Evolutionary conservation across 257 asterid genomes (phyloP), one percentile per base, ranked within the genome.

Genomic region (Gardenia jasminoides): DNA sequence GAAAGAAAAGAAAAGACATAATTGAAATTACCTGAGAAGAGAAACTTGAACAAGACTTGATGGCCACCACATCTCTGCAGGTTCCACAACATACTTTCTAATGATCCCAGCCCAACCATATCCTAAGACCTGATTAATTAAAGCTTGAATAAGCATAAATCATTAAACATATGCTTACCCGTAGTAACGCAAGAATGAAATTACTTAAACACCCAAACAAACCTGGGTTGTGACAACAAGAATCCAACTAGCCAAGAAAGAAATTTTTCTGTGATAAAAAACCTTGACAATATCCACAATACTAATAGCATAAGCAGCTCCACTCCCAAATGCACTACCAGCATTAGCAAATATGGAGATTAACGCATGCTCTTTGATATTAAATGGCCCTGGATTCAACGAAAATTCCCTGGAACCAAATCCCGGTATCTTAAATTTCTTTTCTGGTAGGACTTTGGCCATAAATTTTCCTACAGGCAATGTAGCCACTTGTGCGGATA

Each of bases 301-400:
- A 78, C 89, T 87, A 33, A 91, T 96, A 2, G 96, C 98, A 75
- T 91, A 93, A 30, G 97, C 97, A 12, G 98, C 82, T 0, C 98
- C 98, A 56, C 83, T 87, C 1, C 97, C 97, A 8, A 93, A 92
- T 20, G 96, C 94, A 12, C 84, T 82, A 1, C 97, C 97, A 10
- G 97, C 95, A 44, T 93, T 93, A 1, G 97, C 98, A 52, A 93
- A 93, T 0, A 93, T 91, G 72, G 94, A 85, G 0, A 93, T 89
- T 16, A 93, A 87, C 30, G 91, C 98, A 62, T 93, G 97, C 83
- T 93, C 98, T 87, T 93, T 93, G 64, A 93, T 85, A 81, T 93
- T 93, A 72, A 93, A 93, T 70, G 98, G 97, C 12, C 96, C 97
- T 77, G 97, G 97, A 86, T 93, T 93, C 3, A 93, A 87, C 2